Percentiles rank a stretch among this genome's conserved stretches.
phyloP scores from a whole-genome alignment of 164 flowering plant genomes.

The Echeveria elegans region DNA sequence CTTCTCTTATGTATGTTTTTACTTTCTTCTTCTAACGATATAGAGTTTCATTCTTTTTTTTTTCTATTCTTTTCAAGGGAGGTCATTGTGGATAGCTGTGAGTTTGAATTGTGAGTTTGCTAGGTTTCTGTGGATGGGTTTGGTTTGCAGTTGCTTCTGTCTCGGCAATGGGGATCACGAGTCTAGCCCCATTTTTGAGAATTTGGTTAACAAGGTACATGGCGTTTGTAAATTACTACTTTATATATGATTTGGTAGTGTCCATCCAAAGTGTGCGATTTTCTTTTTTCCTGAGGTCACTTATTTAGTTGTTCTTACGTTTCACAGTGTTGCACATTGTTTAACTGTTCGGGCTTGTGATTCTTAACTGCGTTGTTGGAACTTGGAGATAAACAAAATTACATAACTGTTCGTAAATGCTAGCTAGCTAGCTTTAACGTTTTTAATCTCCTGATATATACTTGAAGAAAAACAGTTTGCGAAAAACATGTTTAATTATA shows the following conservation, averaged over 20 bases:
- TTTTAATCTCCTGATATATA: too few species aligned
- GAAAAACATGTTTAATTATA: not conserved
- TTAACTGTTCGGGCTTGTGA: not conserved
- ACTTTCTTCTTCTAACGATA: not conserved
- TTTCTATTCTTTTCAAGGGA: not conserved
- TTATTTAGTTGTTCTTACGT: not conserved
- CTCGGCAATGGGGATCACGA: not conserved
- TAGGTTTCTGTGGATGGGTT: not conserved
- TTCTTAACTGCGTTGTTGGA: not conserved
- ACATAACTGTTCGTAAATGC: not conserved
- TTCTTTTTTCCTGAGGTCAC: not conserved
- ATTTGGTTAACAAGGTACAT: conserved; percentile 2
- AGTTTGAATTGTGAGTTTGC: not conserved
- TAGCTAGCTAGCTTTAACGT: too few species aligned
- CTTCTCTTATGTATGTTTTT: not conserved
- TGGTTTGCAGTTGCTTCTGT: not conserved
- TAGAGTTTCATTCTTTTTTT: not conserved
- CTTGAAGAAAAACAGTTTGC: not conserved
- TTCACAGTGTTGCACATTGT: not conserved
- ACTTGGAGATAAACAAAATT: not conserved
- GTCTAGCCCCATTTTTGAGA: not conserved
- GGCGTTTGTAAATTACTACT: not conserved
- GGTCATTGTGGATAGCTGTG: not conserved
- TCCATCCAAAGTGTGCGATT: not conserved
- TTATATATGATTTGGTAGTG: not conserved